Evolutionary conservation across 2,329 filamentous ascomycete genomes (phyloP).

Genomic region (Pseudodiploospora longispora): DNA sequence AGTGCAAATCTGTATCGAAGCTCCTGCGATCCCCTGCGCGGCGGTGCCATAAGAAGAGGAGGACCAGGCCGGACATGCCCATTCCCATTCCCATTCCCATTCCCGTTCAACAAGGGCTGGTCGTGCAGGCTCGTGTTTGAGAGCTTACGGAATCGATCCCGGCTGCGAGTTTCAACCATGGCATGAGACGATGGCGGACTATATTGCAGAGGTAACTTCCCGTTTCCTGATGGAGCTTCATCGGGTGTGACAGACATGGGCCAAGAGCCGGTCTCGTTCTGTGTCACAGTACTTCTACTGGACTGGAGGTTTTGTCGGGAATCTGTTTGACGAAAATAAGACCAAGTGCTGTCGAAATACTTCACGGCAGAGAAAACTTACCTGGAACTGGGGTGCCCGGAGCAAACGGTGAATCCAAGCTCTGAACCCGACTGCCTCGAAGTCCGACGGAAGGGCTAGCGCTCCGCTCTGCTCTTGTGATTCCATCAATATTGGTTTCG

Average conservation of each 20-base stretch:
- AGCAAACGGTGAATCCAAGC: constrained; percentile 44
- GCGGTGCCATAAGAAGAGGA: constrained; percentile 44
- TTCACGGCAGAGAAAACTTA: constrained; percentile 13
- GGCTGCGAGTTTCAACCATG: constrained; percentile 6
- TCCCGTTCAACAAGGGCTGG: neutral
- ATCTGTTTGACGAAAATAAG: constrained; percentile 19
- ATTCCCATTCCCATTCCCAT: constrained; percentile 1
- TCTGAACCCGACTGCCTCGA: constrained; percentile 42
- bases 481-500: constrained; percentile 44
- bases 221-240: neutral
- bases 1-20: constrained; percentile 26
- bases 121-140: constrained; percentile 1
- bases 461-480: constrained; percentile 25
- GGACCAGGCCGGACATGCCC: constrained; percentile 16
- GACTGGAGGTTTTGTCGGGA: constrained; percentile 18
- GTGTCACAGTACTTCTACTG: constrained; percentile 3
- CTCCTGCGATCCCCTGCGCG: constrained; percentile 23
- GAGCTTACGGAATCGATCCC: constrained; percentile 1
- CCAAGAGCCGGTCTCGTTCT: constrained; percentile 3
- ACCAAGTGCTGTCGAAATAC: constrained; percentile 18
- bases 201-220: neutral
- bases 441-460: constrained; percentile 32
- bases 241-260: neutral
- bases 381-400: constrained; percentile 42
- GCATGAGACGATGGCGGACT: constrained; percentile 1